Conservation (phyloP, 1,284 basidiomycete species). For the Pseudozyma tsukubaensis region DNA sequence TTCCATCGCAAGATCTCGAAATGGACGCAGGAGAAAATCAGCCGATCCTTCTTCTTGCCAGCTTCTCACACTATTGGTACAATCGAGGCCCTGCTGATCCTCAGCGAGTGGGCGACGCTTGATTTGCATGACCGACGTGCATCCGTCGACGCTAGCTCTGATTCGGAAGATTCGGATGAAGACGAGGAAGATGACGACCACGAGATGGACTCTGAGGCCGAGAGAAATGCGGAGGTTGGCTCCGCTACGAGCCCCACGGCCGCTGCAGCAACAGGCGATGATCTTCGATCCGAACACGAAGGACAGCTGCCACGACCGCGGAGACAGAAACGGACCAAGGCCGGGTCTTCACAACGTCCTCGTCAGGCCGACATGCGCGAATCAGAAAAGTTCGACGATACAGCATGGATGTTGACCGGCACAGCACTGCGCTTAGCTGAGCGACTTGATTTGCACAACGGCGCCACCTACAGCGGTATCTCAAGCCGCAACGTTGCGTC, state of each 20-base stretch:
- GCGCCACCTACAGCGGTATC: constrained; percentile 47
- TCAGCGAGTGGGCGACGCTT: constrained; percentile 56
- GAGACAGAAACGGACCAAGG: constrained; percentile 6
- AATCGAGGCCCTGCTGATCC: constrained; percentile 54
- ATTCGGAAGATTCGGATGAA: constrained; percentile 34
- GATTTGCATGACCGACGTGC: constrained; percentile 49
- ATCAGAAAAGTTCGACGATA: constrained; percentile 54
- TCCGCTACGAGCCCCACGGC: constrained; percentile 23
- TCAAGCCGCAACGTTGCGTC: constrained; percentile 42
- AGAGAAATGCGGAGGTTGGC: constrained; percentile 14
- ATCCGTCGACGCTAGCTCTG: constrained; percentile 40
- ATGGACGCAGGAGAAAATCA: constrained; percentile 56
- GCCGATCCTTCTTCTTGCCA: constrained; percentile 48
- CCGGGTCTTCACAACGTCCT: constrained; percentile 14
- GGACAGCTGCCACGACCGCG: constrained; percentile 26
- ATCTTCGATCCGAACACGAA: constrained; percentile 35
- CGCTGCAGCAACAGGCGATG: constrained; percentile 22
- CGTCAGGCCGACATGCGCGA: constrained; percentile 44
- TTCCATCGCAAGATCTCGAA: constrained; percentile 54
- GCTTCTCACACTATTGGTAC: constrained; percentile 53
- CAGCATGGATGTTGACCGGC: constrained; percentile 54
- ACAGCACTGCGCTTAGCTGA: constrained; percentile 54
- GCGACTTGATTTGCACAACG: constrained; percentile 53
- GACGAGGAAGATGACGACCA: constrained; percentile 20
- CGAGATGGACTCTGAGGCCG: constrained; percentile 15